A percentile compares a stretch with the other conserved stretches of the same genome.
These are phyloP conservation scores for Solanum bulbocastanum DNA, from an alignment of 257 asterid species.

Conservation along the genomic window DNA sequence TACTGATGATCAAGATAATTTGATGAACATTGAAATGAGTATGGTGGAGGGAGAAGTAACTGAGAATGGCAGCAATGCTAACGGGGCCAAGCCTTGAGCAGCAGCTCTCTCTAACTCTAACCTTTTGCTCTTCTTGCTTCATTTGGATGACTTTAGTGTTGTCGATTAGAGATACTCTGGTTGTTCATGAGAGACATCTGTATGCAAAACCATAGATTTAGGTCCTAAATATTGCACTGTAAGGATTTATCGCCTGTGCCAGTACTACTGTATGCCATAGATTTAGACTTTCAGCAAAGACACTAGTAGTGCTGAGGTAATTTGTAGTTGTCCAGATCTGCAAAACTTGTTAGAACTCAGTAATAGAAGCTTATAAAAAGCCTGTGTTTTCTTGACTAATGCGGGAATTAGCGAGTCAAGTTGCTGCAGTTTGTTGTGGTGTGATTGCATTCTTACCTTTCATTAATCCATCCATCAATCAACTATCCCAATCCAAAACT, in stretches of 20 bases:
- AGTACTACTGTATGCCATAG: constrained; percentile 3
- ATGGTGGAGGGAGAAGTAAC: constrained; percentile 18
- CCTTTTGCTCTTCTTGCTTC: constrained; percentile 1
- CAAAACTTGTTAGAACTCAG: neutral
- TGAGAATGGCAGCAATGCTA: constrained; percentile 12
- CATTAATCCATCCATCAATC: neutral
- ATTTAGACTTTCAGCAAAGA: constrained; percentile 5
- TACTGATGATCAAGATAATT: neutral
- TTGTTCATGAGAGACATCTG: constrained; percentile 14
- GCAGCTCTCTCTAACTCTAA: neutral
- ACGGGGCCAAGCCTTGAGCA: constrained; percentile 12
- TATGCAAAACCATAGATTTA: constrained; percentile 20
- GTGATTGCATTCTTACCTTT: neutral
- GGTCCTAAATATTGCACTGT: neutral
- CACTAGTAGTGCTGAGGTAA: neutral
- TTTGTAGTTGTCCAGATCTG: constrained; percentile 11
- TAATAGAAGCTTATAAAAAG: neutral
- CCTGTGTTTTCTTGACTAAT: neutral
- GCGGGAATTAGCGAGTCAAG: neutral
- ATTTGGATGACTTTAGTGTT: neutral
- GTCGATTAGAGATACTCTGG: constrained; percentile 9
- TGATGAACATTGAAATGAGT: neutral
- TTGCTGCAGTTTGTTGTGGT: neutral
- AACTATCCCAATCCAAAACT: neutral
- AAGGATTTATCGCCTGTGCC: constrained; percentile 9